A percentile compares a stretch with the other conserved stretches of the same genome.
Conservation (phyloP, 768 basidiomycete genomes). For the Nidularia sp. region DNA sequence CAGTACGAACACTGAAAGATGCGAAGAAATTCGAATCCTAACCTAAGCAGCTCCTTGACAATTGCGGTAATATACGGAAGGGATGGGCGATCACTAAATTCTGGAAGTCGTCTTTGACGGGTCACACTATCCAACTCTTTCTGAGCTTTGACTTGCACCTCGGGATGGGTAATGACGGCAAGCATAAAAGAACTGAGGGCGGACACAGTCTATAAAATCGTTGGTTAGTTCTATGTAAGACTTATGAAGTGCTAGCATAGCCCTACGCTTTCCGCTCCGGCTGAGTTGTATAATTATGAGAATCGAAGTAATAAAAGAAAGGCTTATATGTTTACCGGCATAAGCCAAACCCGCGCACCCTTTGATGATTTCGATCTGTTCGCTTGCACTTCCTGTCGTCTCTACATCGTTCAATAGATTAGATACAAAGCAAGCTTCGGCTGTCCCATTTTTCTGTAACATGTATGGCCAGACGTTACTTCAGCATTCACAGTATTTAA, state of each 20-base stretch:
- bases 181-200: conserved; percentile 28
- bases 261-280: conserved; percentile 39
- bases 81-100: conserved; percentile 3
- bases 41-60: conserved; percentile 32
- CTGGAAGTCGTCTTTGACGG: conserved; percentile 6
- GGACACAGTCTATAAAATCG: conserved; percentile 22
- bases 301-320: not conserved
- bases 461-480: not conserved
- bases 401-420: conserved; percentile 21
- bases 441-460: conserved; percentile 24
- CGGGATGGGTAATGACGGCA: conserved; percentile 29
- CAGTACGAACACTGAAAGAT: not conserved
- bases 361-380: conserved; percentile 24
- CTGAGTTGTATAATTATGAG: conserved; percentile 10
- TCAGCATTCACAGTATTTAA: not conserved
- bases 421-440: conserved; percentile 27
- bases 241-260: not conserved
- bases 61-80: conserved; percentile 11
- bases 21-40: not conserved
- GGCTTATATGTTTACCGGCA: conserved; percentile 19
- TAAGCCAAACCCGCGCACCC: conserved; percentile 33
- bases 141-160: conserved; percentile 11
- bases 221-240: not conserved
- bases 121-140: conserved; percentile 10
- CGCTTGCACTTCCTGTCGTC: conserved; percentile 10